These are phyloP conservation scores for Strombidium stylifer DNA, from an alignment of 73 alveolate species.

Conservation along the genomic window DNA sequence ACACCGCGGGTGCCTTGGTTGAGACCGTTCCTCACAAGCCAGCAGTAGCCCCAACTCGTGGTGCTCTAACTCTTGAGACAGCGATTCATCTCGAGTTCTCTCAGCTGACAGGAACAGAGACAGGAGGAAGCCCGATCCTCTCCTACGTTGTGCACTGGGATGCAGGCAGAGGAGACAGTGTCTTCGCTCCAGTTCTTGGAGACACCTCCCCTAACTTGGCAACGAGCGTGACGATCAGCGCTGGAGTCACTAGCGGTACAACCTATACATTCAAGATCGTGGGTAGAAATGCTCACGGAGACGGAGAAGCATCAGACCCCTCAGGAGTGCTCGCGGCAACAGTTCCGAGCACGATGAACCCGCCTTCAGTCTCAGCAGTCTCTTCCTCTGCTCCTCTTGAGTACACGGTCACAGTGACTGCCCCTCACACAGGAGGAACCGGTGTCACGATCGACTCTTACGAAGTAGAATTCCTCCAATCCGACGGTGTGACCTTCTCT, in stretches of 20 bases:
- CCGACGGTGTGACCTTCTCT: not conserved
- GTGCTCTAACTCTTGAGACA: slow-evolving; percentile 24
- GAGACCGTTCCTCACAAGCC: slow-evolving; percentile 12
- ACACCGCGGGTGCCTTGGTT: not conserved
- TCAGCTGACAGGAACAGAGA: slow-evolving; percentile 5
- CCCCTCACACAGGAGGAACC: not conserved
- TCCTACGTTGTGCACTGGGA: slow-evolving; percentile 46
- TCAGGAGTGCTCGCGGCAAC: slow-evolving; percentile 31
- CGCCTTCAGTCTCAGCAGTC: slow-evolving; percentile 6
- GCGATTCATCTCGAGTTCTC: slow-evolving; percentile 2
- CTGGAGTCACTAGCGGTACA: slow-evolving; percentile 14
- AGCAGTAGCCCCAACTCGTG: slow-evolving; percentile 30
- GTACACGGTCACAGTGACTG: not conserved
- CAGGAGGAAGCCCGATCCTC: slow-evolving; percentile 44
- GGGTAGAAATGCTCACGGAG: slow-evolving; percentile 38
- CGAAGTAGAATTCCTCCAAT: slow-evolving; percentile 5
- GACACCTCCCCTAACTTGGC: slow-evolving; percentile 12
- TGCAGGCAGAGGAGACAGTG: slow-evolving; percentile 12
- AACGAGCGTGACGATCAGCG: not conserved
- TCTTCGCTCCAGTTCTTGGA: not conserved
- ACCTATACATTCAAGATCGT: slow-evolving; percentile 20
- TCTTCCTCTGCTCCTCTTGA: not conserved
- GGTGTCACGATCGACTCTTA: slow-evolving; percentile 5
- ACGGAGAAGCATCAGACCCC: slow-evolving; percentile 7
- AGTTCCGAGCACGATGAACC: slow-evolving; percentile 1